phyloP scores from a whole-genome alignment of 208 protist genomes.

The Trypanosoma vivax region DNA sequence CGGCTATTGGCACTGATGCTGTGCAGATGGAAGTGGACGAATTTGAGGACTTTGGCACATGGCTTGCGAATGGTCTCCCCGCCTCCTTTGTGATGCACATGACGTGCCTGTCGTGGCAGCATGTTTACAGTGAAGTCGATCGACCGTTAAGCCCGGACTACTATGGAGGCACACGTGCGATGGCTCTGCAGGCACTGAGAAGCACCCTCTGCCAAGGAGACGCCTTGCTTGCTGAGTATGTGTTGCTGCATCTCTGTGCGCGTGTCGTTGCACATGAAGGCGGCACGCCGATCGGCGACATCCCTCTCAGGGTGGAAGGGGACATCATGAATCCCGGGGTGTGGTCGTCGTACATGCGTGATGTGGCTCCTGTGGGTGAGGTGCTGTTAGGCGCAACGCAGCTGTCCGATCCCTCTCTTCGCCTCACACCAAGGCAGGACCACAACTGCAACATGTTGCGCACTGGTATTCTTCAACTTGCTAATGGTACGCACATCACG shows the following conservation, averaged over 20 bases:
- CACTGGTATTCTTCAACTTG: slow-evolving; percentile 65
- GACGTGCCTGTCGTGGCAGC: slow-evolving; percentile 22
- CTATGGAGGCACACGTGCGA: slow-evolving; percentile 11
- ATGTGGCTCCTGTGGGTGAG: slow-evolving; percentile 49
- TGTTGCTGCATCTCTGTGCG: slow-evolving; percentile 68
- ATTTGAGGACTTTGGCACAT: slow-evolving; percentile 34
- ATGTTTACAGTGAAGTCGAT: slow-evolving; percentile 20
- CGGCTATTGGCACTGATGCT: neutral
- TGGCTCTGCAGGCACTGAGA: slow-evolving; percentile 20
- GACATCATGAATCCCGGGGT: slow-evolving; percentile 14
- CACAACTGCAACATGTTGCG: slow-evolving; percentile 47
- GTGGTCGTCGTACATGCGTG: slow-evolving; percentile 39
- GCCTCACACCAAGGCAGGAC: slow-evolving; percentile 42
- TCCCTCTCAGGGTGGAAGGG: slow-evolving; percentile 53
- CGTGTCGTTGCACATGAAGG: slow-evolving; percentile 36
- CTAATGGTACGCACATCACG: slow-evolving; percentile 77
- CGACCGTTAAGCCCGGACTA: slow-evolving; percentile 1
- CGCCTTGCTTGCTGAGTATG: slow-evolving; percentile 48
- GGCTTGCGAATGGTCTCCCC: slow-evolving; percentile 44
- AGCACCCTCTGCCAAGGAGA: slow-evolving; percentile 45
- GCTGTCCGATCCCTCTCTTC: neutral
- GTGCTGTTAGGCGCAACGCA: slow-evolving; percentile 28
- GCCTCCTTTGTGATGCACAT: slow-evolving; percentile 38
- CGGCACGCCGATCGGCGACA: slow-evolving; percentile 59
- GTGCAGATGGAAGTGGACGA: slow-evolving; percentile 26